These are phyloP conservation scores for Mycena chlorophos DNA, from an alignment of 768 basidiomycete genomes.

Conservation along the genomic window DNA sequence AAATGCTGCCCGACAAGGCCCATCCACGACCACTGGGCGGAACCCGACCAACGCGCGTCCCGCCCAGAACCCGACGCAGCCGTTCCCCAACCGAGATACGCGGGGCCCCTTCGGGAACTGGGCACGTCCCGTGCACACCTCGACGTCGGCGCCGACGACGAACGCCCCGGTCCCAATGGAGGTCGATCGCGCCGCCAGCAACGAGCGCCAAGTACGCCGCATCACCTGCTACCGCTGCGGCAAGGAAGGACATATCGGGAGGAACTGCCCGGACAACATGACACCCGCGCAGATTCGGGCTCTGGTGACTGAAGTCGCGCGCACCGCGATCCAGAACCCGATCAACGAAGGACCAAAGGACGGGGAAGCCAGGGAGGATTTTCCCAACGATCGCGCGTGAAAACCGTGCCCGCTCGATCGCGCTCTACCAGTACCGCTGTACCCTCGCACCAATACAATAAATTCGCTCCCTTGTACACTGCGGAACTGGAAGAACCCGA, in stretches of 20 bases:
- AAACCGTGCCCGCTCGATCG: background rate
- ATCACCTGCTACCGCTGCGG: background rate
- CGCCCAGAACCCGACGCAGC: background rate
- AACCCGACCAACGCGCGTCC: background rate
- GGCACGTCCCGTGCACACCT: background rate
- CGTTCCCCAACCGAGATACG: background rate
- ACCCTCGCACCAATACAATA: background rate
- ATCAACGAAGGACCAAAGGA: background rate
- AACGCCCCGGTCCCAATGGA: background rate
- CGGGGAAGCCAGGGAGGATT: background rate
- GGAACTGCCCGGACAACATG: background rate
- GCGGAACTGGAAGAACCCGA: background rate
- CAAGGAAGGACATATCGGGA: background rate
- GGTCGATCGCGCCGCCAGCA: background rate
- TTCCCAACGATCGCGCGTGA: background rate
- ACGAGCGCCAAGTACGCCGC: background rate
- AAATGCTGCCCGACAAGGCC: background rate
- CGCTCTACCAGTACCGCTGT: background rate
- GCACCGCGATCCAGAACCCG: too few species aligned
- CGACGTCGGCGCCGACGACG: background rate
- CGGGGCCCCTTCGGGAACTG: background rate
- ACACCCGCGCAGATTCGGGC: constrained; percentile 2
- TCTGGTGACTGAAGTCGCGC: too few species aligned
- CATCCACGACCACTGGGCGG: background rate
- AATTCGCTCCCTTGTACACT: background rate